Conservation (phyloP, 768 basidiomycete species). For the Porphyrellus cyaneotinctus region DNA sequence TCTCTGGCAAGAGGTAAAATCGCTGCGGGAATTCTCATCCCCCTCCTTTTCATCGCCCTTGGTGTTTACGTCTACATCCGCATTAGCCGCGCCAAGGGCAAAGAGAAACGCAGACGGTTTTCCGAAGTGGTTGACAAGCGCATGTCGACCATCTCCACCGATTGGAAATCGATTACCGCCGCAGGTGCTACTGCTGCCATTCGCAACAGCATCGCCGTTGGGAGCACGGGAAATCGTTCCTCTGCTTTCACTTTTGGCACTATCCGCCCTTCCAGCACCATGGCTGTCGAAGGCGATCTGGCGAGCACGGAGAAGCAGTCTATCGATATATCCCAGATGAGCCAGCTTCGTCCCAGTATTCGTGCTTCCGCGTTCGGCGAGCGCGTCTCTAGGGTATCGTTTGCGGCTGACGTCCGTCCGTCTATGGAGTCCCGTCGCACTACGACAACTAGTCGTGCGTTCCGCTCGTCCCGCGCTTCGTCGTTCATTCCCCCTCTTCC, state of each 20-base stretch:
- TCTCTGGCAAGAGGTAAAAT: slow-evolving; percentile 50
- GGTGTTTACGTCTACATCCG: slow-evolving; percentile 48
- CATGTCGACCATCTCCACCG: slow-evolving; percentile 75
- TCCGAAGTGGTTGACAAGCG: slow-evolving; percentile 70
- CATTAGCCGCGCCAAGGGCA: slow-evolving; percentile 45
- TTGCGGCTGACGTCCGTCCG: slow-evolving; percentile 57
- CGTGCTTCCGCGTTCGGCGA: slow-evolving; percentile 48
- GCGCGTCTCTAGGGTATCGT: slow-evolving; percentile 61
- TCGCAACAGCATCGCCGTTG: slow-evolving; percentile 58
- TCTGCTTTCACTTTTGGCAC: slow-evolving; percentile 55
- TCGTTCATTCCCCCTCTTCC: slow-evolving; percentile 42
- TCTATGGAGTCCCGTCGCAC: slow-evolving; percentile 43
- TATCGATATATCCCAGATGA: slow-evolving; percentile 36
- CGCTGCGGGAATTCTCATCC: slow-evolving; percentile 60
- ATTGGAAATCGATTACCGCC: slow-evolving; percentile 71
- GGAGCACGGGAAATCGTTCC: slow-evolving; percentile 35
- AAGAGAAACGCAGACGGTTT: slow-evolving; percentile 55
- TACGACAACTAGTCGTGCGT: slow-evolving; percentile 39
- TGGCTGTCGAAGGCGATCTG: slow-evolving; percentile 41
- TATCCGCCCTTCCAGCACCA: slow-evolving; percentile 46
- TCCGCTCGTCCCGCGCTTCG: slow-evolving; percentile 41
- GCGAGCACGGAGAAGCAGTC: slow-evolving; percentile 35
- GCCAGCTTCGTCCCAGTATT: slow-evolving; percentile 51
- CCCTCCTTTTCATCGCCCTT: slow-evolving; percentile 54
- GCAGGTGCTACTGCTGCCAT: slow-evolving; percentile 74